phyloP scores from a whole-genome alignment of 2,329 filamentous ascomycete species.

The Cladosporium sp. region DNA sequence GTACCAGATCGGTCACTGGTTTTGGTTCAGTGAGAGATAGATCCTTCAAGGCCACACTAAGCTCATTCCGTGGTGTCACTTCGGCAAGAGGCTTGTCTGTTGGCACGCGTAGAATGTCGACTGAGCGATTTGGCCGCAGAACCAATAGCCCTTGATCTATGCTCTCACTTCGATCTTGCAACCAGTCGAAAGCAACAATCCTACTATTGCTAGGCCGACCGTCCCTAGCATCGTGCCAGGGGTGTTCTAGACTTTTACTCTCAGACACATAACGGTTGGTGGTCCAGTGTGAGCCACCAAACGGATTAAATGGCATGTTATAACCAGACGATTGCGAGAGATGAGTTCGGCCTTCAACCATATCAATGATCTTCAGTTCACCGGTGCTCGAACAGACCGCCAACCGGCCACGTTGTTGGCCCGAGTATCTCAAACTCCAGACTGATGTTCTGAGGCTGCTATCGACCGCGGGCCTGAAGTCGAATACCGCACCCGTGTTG shows the following conservation, averaged over 20 bases:
- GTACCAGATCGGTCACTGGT: slow-evolving; percentile 4
- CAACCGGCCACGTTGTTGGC: slow-evolving; percentile 52
- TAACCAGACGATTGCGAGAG: slow-evolving; percentile 18
- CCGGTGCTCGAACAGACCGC: slow-evolving; percentile 56
- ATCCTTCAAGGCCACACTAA: slow-evolving; percentile 25
- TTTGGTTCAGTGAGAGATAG: slow-evolving; percentile 22
- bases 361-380: slow-evolving; percentile 46
- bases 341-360: slow-evolving; percentile 21
- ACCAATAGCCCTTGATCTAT: slow-evolving; percentile 50
- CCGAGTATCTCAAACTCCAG: slow-evolving; percentile 59
- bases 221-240: slow-evolving; percentile 43
- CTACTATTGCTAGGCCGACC: slow-evolving; percentile 43
- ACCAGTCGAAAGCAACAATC: slow-evolving; percentile 58
- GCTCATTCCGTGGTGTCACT: slow-evolving; percentile 41
- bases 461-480: slow-evolving; percentile 52
- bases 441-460: slow-evolving; percentile 47
- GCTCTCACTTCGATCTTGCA: slow-evolving; percentile 41
- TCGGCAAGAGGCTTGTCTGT: slow-evolving; percentile 37
- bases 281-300: slow-evolving; percentile 35
- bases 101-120: slow-evolving; percentile 46
- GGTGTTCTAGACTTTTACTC: slow-evolving; percentile 38
- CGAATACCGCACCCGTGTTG: slow-evolving; percentile 52
- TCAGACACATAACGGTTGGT: slow-evolving; percentile 42
- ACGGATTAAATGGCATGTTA: slow-evolving; percentile 20
- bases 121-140: slow-evolving; percentile 47